Percentiles rank a stretch among this genome's conserved stretches.
Conservation (phyloP, 164 flowering plant species). For the Vitis rotundifolia region DNA sequence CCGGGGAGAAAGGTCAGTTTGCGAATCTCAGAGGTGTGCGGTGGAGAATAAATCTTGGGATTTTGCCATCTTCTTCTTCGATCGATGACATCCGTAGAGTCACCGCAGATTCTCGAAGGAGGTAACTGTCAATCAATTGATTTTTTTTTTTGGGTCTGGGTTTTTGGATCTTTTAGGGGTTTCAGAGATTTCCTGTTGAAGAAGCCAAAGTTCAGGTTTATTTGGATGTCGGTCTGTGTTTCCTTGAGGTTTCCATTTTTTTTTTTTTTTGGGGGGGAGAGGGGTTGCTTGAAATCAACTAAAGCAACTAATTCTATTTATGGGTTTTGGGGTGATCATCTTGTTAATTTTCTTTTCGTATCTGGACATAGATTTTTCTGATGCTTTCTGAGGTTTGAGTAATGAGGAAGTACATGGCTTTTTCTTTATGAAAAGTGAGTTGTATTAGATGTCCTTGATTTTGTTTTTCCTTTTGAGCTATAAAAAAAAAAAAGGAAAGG, state of each 20-base stretch:
- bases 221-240: too few species aligned
- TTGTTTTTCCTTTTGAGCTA: too few species aligned
- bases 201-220: background rate
- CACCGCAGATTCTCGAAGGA: conserved; percentile 81
- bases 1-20: conserved; percentile 29
- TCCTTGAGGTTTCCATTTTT: too few species aligned
- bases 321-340: too few species aligned
- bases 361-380: too few species aligned
- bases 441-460: too few species aligned
- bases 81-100: conserved; percentile 84
- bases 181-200: background rate
- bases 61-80: conserved; percentile 63
- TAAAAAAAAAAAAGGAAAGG: too few species aligned
- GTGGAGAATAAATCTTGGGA: conserved; percentile 90
- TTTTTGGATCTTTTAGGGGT: background rate
- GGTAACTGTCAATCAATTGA: conserved; percentile 34
- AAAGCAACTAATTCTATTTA: too few species aligned
- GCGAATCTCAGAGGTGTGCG: conserved; percentile 68
- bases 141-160: background rate
- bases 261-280: background rate
- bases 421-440: too few species aligned
- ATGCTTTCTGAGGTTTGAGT: too few species aligned
- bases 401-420: too few species aligned
- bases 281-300: background rate
- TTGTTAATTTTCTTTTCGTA: too few species aligned